Evolutionary conservation across 305 asterid species (phyloP), one percentile per base, ranked within the genome.

Genomic region (Solanum hybrid): DNA sequence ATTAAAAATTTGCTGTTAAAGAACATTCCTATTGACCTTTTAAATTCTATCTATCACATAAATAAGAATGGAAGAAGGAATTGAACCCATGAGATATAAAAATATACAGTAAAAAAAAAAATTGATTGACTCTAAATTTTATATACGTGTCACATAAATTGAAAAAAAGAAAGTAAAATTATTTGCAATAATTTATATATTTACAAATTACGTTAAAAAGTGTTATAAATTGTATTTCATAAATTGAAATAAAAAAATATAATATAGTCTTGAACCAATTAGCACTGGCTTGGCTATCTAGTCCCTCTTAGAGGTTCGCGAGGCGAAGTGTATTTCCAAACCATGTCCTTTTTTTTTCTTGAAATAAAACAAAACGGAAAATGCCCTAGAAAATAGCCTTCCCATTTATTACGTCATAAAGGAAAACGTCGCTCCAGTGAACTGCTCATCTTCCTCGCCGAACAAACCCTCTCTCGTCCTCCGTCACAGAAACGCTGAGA

Each of bases 391-490:
- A 84, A 51, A 51, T 84, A 29, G 35, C 75, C 13, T 24, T 84
- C 32, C 22, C 11, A 51, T 84, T 51, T 84, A 84, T 84, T 31
- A 84, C 86, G 60, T 38, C 51, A 84, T 19, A 84, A 84, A 26
- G 87, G 1, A 27, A 15, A 40, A 6, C 17, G 37, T 82, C 73
- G 27, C 10, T 82, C 40, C 8, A 82, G n/a, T 22, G 7, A 29
- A 51, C 42, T 6, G 22, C 10, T 51, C 87, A 84, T 84, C 42
- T 0, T 51, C 87, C 76, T 81, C 86, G 3, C 26, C 26, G 7
- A 85, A 85, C 31, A 85, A 85, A 85, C 76, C 88, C 88, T 85
- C 87, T 56, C 73, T 15, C 69, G 37, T 81, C 17, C 71, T 27
- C 73, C 87, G 73, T 19, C 73, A 45, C 38, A 2, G 38, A 27